A percentile compares a stretch with the other conserved stretches of the same genome.
Evolutionary conservation across 83 land plant species (phyloP).

Genomic region (Picea mariana): DNA sequence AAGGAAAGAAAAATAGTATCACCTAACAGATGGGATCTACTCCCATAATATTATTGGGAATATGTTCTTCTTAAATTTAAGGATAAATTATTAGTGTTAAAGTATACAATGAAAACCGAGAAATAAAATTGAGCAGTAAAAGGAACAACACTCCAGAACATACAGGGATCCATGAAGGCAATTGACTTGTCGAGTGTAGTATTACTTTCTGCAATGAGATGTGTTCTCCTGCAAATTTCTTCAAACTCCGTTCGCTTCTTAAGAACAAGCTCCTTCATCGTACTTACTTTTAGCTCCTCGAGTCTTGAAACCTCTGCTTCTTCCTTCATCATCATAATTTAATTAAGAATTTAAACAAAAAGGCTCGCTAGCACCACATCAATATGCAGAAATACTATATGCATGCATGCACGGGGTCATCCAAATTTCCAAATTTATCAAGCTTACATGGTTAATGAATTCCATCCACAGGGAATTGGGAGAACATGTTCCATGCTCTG

Average conservation of each 20-base stretch:
- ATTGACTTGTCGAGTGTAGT: constrained; percentile 42
- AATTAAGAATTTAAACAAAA: neutral
- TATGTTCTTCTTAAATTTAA: neutral
- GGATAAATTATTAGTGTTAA: neutral
- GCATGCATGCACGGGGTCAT: neutral
- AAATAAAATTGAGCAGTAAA: no score
- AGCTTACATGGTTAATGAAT: constrained; percentile 48
- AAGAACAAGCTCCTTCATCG: constrained; percentile 62
- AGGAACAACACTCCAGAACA: neutral
- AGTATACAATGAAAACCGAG: no score
- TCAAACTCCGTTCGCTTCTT: constrained; percentile 56
- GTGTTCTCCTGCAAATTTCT: constrained; percentile 66
- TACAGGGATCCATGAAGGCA: constrained; percentile 81
- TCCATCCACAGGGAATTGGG: constrained; percentile 51
- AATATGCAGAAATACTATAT: neutral
- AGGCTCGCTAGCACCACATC: neutral
- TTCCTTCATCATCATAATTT: constrained; percentile 35
- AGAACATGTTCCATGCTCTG: constrained; percentile 61
- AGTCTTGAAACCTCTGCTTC: constrained; percentile 71
- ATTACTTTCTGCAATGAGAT: constrained; percentile 61
- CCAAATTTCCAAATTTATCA: neutral
- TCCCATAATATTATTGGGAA: neutral
- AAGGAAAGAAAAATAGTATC: neutral
- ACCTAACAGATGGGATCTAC: neutral
- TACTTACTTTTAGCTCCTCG: constrained; percentile 60